Evolutionary conservation across 805 yeast genomes (phyloP), one percentile per base, ranked within the genome.

Genomic region (Starmerella geochares): DNA sequence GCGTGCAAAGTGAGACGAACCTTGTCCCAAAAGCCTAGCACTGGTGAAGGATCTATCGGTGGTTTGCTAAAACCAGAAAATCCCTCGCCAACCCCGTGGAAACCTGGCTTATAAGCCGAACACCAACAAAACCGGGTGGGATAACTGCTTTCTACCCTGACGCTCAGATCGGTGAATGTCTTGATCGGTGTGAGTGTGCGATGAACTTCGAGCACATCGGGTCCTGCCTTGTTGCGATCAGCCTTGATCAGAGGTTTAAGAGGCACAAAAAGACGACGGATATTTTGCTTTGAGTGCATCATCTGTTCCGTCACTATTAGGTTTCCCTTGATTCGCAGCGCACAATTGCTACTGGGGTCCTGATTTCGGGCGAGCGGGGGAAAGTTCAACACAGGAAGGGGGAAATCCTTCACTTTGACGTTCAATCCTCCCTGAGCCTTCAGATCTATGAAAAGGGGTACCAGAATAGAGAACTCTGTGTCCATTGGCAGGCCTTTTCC

Each of bases 21-120:
- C 62, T 87, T 90, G 65, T 88, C 97, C 97, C 97, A 88, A 57
- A 87, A 80, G 0, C 97, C 97, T 13, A 86, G 67, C 57, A 82
- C 83, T 3, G 78, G 75, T 1, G 95, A 85, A 0, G 88, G 88
- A 63, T 88, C 97, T 14, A 83, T 67, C 0, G 94, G 95, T 0
- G 95, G 94, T 63, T 90, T 88, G 1, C 94, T 79, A 61, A 88
- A 85, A 40, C 81, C 79, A 58, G 87, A 95, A 52, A 88, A 74
- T 49, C 78, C 81, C 49, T 79, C 68, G 79, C 84, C 82, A 1
- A 81, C 72, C 56, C 86, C 88, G 56, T 86, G 86, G 27, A 88
- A 75, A 1, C 87, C 88, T 16, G 94, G 87, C 57, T 82, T 86
- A 57, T 83, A 81, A 0, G 90, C 82, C 28, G 79, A 79, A 31